These are phyloP conservation scores for Mortierella sp. DNA, from an alignment of 371 early-diverging fungal species.

Conservation along the genomic window DNA sequence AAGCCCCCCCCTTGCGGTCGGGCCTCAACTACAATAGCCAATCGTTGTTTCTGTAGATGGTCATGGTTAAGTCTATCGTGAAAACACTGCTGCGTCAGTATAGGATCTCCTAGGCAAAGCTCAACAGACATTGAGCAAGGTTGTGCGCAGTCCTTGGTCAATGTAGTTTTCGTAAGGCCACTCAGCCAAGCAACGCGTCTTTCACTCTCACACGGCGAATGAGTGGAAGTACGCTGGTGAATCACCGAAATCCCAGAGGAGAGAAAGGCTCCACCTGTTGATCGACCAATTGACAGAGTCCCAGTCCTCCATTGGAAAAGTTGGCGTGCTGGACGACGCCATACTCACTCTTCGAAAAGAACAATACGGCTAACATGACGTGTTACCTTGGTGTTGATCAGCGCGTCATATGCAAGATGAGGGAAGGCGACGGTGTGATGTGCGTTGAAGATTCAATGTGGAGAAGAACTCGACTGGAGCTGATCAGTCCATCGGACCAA, in stretches of 20 bases:
- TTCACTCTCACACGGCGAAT: slow-evolving; percentile 38
- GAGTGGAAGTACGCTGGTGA: slow-evolving; percentile 33
- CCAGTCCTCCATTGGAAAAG: slow-evolving; percentile 12
- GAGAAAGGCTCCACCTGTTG: slow-evolving; percentile 23
- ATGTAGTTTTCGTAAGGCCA: slow-evolving; percentile 18
- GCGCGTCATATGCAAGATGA: too few relatives aligned
- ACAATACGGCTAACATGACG: slow-evolving; percentile 4
- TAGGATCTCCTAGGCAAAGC: slow-evolving; percentile 8
- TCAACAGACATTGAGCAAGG: slow-evolving; percentile 36
- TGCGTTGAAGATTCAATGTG: too few relatives aligned
- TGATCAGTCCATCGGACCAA: too few relatives aligned
- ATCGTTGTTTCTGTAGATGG: too few relatives aligned
- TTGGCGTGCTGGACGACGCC: slow-evolving; percentile 16
- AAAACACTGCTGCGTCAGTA: slow-evolving; percentile 10
- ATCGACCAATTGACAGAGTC: slow-evolving; percentile 37
- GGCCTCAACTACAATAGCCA: slow-evolving; percentile 14
- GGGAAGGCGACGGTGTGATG: too few relatives aligned
- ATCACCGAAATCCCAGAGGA: slow-evolving; percentile 25
- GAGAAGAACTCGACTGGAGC: too few relatives aligned
- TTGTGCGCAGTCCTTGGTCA: slow-evolving; percentile 32
- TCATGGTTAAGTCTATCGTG: too few relatives aligned
- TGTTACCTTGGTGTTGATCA: slow-evolving; percentile 6
- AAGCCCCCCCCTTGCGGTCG: slow-evolving; percentile 10
- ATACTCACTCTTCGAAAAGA: slow-evolving; percentile 16
- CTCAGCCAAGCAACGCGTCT: slow-evolving; percentile 32